Evolutionary conservation across 306 rosid species (phyloP).

Genomic region (Begonia loranthoides): DNA sequence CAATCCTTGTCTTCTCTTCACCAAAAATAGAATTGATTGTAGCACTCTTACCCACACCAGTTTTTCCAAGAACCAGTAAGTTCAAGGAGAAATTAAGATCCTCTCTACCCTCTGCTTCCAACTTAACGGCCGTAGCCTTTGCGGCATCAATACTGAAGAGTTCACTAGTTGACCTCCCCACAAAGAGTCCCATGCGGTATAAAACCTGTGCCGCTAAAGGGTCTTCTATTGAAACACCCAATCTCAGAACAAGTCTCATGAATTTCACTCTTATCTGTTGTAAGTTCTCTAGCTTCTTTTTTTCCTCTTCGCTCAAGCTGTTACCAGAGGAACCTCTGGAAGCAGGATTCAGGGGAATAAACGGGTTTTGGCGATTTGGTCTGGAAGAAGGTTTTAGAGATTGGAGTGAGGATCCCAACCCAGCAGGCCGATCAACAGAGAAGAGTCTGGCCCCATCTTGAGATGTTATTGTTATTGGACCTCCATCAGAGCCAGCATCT

Average conservation of each 20-base stretch:
- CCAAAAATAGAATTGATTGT: conserved; percentile 89
- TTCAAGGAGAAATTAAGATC: conserved; percentile 59
- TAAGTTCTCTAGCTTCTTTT: conserved; percentile 45
- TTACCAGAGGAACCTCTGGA: conserved; percentile 28
- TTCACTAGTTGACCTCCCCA: conserved; percentile 56
- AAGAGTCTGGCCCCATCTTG: conserved; percentile 89
- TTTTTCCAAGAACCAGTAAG: conserved; percentile 82
- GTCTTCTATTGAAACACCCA: conserved; percentile 71
- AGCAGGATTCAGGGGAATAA: conserved; percentile 31
- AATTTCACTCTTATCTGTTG: conserved; percentile 67
- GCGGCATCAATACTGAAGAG: conserved; percentile 65
- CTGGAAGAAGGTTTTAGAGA: conserved; percentile 54
- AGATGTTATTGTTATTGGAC: conserved; percentile 59
- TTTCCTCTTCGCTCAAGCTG: conserved; percentile 73
- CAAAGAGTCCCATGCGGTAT: conserved; percentile 55
- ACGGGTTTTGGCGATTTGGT: conserved; percentile 37
- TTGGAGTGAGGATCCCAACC: conserved; percentile 73
- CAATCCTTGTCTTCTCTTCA: conserved; percentile 53
- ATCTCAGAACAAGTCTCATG: conserved; percentile 69
- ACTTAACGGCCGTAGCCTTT: conserved; percentile 51
- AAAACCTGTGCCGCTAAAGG: conserved; percentile 76
- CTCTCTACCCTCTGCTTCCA: conserved; percentile 61
- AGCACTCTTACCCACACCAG: conserved; percentile 98
- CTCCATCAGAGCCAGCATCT: conserved; percentile 59
- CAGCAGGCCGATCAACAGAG: conserved; percentile 97